Evolutionary conservation across 352 stramenopile species (phyloP), one percentile per base, ranked within the genome.

Genomic region (Halophytophthora batemanensis): DNA sequence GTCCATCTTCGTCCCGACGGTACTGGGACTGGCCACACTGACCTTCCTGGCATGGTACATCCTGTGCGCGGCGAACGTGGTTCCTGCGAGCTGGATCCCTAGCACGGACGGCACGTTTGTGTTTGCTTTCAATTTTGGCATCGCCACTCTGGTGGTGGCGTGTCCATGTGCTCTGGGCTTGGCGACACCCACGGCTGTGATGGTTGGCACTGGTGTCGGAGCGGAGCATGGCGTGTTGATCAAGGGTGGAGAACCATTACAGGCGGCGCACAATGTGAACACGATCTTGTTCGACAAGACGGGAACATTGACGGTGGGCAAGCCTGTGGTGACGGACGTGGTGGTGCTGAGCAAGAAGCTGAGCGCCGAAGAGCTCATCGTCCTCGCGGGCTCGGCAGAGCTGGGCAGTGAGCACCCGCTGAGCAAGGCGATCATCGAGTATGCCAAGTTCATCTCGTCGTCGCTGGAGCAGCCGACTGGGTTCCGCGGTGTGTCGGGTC

Each of bases 271-370:
- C 59, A 94, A 92, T 48, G 80, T 99, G 36, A 88, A 96, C 50
- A 92, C 89, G 33, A 93, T 99, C 47, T 64, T 99, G 19, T 99
- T 99, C 66, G 98, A 99, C 76, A 99, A 99, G 77, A 99, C 98
- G 0, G 98, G 98, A 2, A 99, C 97, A n/a, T 63, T 99, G 12
- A 99, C 96, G 1, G 78, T 90, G 15, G 96, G 96, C 7, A 79
- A 93, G 39, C 95, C 95, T 6, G 72, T 82, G 7, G 87, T 98
- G 40, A 90, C 79, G 35, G 74, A 96, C 52, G 77, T 96, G 31
- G 71, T 96, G 14, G 75, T 96, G 22, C 65, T 91, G 43, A 88
- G 49, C 42, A 90, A 82, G 56, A 82, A 79, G 38, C 45, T 87
- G 31, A 80, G 66, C 35, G 90, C 97, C 34, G 84, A 92, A 42